Evolutionary conservation across 345 rosid genomes (phyloP).

Genomic region (Brassica rapa): DNA sequence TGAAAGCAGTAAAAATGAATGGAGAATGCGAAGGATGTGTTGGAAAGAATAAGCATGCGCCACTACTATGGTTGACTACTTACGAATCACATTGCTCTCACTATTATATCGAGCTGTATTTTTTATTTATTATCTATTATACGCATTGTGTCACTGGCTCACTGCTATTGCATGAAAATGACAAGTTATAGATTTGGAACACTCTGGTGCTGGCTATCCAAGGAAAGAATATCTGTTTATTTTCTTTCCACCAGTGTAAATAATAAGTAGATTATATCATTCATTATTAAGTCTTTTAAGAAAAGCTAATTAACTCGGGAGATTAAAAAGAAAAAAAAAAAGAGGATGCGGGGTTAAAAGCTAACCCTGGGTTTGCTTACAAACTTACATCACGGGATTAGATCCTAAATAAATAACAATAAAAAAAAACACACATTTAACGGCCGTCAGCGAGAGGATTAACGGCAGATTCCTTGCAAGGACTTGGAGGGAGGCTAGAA

Average conservation of each 20-base stretch:
- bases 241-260: not conserved
- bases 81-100: conserved; percentile 23
- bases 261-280: not conserved
- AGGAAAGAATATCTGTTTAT: conserved; percentile 39
- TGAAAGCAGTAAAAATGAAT: conserved; percentile 22
- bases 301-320: not conserved
- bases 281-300: not conserved
- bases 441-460: conserved; percentile 66
- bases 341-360: not conserved
- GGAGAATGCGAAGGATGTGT: conserved; percentile 19
- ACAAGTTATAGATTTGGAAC: conserved; percentile 41
- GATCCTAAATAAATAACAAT: conserved; percentile 1
- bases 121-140: not conserved
- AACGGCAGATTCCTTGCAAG: conserved; percentile 76
- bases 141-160: not conserved
- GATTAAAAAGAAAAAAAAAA: not conserved
- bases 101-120: conserved; percentile 35
- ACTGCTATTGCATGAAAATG: conserved; percentile 35
- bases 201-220: conserved; percentile 37
- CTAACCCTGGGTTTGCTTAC: conserved; percentile 33
- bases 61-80: conserved; percentile 17
- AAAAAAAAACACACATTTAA: conserved; percentile 32
- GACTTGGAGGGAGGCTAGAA: conserved; percentile 78
- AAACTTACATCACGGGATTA: conserved; percentile 27
- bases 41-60: conserved; percentile 17